phyloP scores from a whole-genome alignment of 768 basidiomycete species.

The Kwoniella botswanensis region DNA sequence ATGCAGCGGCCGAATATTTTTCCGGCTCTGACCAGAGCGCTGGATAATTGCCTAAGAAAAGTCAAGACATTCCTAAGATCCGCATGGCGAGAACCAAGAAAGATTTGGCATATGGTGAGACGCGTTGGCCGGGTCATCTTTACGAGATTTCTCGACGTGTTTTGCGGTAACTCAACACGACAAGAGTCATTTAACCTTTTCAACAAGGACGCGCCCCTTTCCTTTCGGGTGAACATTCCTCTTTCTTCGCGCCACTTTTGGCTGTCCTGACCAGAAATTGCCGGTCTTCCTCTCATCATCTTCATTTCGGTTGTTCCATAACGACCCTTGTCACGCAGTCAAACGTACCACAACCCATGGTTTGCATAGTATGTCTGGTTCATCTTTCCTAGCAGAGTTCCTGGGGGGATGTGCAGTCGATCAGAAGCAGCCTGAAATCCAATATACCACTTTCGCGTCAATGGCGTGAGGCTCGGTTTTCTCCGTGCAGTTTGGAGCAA shows the following conservation, averaged over 20 bases:
- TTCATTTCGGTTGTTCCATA: not conserved
- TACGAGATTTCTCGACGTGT: not conserved
- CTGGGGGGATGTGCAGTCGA: constrained; percentile 13
- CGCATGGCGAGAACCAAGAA: not conserved
- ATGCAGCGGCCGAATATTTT: not conserved
- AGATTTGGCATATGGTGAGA: too few relatives aligned
- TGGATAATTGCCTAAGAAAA: not conserved
- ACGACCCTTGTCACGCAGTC: constrained; percentile 10
- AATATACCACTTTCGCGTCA: not conserved
- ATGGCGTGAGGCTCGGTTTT: constrained; percentile 10
- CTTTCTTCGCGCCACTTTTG: constrained; percentile 1
- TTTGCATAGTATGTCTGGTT: not conserved
- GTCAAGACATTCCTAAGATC: not conserved
- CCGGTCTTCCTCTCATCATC: constrained; percentile 8
- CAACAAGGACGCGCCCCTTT: constrained; percentile 22
- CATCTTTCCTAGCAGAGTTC: not conserved
- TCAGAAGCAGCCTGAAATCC: not conserved
- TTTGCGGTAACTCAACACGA: not conserved
- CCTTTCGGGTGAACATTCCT: constrained; percentile 20
- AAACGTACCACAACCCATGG: not conserved
- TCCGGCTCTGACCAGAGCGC: not conserved
- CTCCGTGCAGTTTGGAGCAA: not conserved
- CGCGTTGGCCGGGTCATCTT: not conserved
- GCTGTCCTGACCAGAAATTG: not conserved
- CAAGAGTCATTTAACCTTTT: not conserved